Percentiles rank a stretch among this genome's conserved stretches.
Conservation (phyloP, 768 basidiomycete species). For the Mycena belliarum region DNA sequence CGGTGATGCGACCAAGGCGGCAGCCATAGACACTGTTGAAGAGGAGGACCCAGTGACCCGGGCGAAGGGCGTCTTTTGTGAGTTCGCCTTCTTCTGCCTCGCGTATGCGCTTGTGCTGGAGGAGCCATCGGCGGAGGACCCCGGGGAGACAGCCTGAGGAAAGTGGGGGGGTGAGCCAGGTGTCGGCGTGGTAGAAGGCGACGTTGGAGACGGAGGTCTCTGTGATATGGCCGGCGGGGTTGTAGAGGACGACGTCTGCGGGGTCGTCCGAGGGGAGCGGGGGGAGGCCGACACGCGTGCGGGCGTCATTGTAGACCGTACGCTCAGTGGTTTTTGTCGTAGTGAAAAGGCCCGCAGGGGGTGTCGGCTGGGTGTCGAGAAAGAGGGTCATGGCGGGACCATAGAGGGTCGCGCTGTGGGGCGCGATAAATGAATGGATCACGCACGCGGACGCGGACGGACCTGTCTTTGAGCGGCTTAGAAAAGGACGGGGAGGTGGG, state of each 20-base stretch:
- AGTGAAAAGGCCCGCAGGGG: slow-evolving; percentile 54
- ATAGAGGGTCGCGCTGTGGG: slow-evolving; percentile 19
- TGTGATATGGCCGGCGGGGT: slow-evolving; percentile 47
- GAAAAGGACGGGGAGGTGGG: slow-evolving; percentile 22
- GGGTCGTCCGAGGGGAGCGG: slow-evolving; percentile 27
- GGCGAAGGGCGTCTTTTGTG: slow-evolving; percentile 40
- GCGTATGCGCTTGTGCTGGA: slow-evolving; percentile 56
- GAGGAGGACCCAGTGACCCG: slow-evolving; percentile 67
- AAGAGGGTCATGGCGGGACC: slow-evolving; percentile 45
- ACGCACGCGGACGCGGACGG: not conserved
- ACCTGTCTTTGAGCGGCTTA: slow-evolving; percentile 22
- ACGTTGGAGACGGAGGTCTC: slow-evolving; percentile 76
- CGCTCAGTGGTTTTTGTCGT: slow-evolving; percentile 73
- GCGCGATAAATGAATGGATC: not conserved
- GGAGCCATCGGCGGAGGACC: slow-evolving; percentile 66
- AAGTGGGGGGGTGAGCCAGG: slow-evolving; percentile 68
- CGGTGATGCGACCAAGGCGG: slow-evolving; percentile 50
- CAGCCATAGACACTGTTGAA: slow-evolving; percentile 78
- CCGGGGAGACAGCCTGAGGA: slow-evolving; percentile 72
- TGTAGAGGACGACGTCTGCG: slow-evolving; percentile 69
- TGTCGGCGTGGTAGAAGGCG: slow-evolving; percentile 55
- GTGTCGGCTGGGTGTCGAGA: slow-evolving; percentile 57
- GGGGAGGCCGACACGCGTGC: slow-evolving; percentile 52
- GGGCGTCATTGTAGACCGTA: slow-evolving; percentile 59
- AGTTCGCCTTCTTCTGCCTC: slow-evolving; percentile 51